phyloP scores from a whole-genome alignment of 2,329 filamentous ascomycete species.

The Didymella pomorum region DNA sequence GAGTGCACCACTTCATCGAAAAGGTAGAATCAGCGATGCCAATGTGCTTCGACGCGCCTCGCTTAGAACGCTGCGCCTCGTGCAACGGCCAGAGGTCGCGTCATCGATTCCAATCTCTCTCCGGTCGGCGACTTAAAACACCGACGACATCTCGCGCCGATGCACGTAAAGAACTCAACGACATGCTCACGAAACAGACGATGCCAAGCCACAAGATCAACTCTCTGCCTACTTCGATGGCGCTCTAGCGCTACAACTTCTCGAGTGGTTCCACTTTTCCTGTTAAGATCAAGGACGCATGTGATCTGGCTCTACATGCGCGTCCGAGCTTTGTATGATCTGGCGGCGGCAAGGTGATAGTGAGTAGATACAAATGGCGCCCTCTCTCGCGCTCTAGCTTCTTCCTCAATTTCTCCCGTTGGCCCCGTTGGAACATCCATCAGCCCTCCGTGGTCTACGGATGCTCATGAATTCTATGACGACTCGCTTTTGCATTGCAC shows the following conservation, averaged over 20 bases:
- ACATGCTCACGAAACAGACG: neutral
- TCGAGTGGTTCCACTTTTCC: neutral
- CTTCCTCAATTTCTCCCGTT: too few species aligned
- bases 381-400: too few species aligned
- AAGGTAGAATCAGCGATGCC: conserved; percentile 24
- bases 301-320: too few species aligned
- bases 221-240: neutral
- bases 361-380: too few species aligned
- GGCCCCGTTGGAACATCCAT: too few species aligned
- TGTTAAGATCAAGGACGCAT: too few species aligned
- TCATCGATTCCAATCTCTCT: conserved; percentile 14
- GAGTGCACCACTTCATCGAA: conserved; percentile 19
- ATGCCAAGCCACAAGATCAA: neutral
- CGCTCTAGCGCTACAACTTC: neutral
- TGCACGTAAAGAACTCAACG: neutral
- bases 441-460: too few species aligned
- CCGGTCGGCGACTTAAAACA: neutral
- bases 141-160: neutral
- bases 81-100: conserved; percentile 8
- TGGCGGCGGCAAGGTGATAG: too few species aligned
- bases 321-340: too few species aligned
- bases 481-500: too few species aligned
- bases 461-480: too few species aligned
- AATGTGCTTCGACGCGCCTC: conserved; percentile 18
- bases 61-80: conserved; percentile 21